These are phyloP conservation scores for Ophiostoma angusticollis DNA, from an alignment of 2,329 filamentous ascomycete species.

Conservation along the genomic window DNA sequence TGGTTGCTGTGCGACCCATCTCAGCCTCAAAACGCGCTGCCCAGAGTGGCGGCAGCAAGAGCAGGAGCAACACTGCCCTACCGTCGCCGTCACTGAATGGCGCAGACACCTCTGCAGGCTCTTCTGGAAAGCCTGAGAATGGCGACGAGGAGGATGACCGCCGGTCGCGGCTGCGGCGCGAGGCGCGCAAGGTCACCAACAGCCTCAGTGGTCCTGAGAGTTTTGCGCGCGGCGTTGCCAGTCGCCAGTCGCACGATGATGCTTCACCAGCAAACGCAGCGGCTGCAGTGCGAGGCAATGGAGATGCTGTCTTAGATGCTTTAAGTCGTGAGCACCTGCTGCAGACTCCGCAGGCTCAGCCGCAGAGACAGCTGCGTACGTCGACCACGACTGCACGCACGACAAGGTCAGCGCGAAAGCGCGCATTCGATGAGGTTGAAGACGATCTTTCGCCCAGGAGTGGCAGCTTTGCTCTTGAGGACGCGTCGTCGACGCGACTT, in stretches of 20 bases:
- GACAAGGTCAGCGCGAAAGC: conserved; percentile 38
- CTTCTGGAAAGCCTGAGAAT: conserved; percentile 17
- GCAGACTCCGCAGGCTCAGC: conserved; percentile 7
- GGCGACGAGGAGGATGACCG: conserved; percentile 16
- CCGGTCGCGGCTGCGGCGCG: conserved; percentile 17
- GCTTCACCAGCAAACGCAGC: neutral
- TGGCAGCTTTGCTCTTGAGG: conserved; percentile 28
- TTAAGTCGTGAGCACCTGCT: neutral
- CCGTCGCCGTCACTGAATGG: conserved; percentile 1
- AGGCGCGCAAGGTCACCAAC: conserved; percentile 23
- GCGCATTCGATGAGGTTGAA: conserved; percentile 42
- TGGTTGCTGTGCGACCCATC: conserved; percentile 8
- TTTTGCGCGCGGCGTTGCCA: conserved; percentile 21
- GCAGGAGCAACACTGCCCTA: conserved; percentile 5
- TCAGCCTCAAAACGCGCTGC: conserved; percentile 9
- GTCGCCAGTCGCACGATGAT: neutral
- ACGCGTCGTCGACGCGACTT: conserved; percentile 12
- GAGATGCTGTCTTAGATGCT: conserved; percentile 3
- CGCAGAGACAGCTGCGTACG: conserved; percentile 15
- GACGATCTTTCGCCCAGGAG: conserved; percentile 39
- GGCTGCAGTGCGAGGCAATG: conserved; percentile 6
- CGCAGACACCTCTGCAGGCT: conserved; percentile 1
- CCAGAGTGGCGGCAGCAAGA: conserved; percentile 7
- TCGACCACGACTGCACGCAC: conserved; percentile 26
- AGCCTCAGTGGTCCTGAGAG: conserved; percentile 24